phyloP scores from a whole-genome alignment of 2,329 filamentous ascomycete species.

The Dothideomycetes sp. region DNA sequence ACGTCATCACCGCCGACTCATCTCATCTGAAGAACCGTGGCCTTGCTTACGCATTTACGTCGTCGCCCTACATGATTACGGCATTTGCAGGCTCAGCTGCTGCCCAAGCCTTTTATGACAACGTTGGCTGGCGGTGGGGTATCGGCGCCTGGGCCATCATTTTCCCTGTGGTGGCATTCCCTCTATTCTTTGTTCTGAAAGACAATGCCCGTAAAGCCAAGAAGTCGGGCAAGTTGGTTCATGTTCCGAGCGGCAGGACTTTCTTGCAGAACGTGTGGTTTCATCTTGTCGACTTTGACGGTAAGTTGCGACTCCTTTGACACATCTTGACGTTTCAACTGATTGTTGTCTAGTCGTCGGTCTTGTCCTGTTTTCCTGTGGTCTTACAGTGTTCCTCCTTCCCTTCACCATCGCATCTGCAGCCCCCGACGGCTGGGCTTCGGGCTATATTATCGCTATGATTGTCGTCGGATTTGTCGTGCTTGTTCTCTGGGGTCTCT shows the following conservation, averaged over 20 bases:
- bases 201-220: constrained; percentile 51
- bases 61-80: constrained; percentile 55
- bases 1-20: constrained; percentile 59
- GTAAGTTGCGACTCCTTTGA: constrained; percentile 27
- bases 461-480: constrained; percentile 26
- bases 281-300: constrained; percentile 53
- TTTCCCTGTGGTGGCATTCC: constrained; percentile 49
- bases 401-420: constrained; percentile 48
- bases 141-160: constrained; percentile 58
- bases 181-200: constrained; percentile 47
- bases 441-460: constrained; percentile 28
- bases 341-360: constrained; percentile 48
- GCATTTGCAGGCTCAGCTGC: constrained; percentile 37
- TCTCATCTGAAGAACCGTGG: constrained; percentile 53
- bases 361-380: constrained; percentile 47
- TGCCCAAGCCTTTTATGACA: constrained; percentile 14
- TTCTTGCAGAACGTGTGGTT: constrained; percentile 34
- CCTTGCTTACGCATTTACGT: constrained; percentile 51
- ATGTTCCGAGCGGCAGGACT: constrained; percentile 34
- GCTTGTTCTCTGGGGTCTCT: constrained; percentile 25
- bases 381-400: constrained; percentile 54
- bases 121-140: constrained; percentile 49
- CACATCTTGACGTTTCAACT: constrained; percentile 1
- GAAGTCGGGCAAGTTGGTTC: constrained; percentile 39
- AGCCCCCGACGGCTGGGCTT: constrained; percentile 22